Conservation (phyloP, 768 basidiomycete genomes). For the Leccinum olivaceopallidum region DNA sequence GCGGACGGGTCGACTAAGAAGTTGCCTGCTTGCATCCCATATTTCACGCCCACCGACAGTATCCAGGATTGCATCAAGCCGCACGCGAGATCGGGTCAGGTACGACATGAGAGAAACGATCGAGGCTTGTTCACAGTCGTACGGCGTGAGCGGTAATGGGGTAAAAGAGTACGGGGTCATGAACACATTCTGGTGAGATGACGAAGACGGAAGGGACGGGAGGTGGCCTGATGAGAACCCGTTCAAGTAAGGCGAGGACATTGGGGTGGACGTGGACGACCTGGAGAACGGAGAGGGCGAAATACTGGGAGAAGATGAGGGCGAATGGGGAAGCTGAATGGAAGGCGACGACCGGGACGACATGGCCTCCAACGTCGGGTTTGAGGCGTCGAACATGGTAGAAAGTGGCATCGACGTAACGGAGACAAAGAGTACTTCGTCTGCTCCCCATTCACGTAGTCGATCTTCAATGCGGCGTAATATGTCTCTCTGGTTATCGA, state of each 20-base stretch:
- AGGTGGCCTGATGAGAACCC: conserved; percentile 25
- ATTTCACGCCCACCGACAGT: conserved; percentile 78
- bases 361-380: conserved; percentile 17
- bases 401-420: conserved; percentile 23
- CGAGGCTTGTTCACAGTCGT: conserved; percentile 29
- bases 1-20: conserved; percentile 45
- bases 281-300: conserved; percentile 36
- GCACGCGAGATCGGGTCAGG: conserved; percentile 29
- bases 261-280: conserved; percentile 32
- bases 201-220: conserved; percentile 28
- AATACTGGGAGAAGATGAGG: conserved; percentile 33
- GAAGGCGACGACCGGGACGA: conserved; percentile 29
- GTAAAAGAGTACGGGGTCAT: conserved; percentile 32
- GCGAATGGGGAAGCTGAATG: conserved; percentile 24
- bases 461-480: conserved; percentile 51
- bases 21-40: conserved; percentile 69
- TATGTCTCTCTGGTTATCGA: conserved; percentile 41
- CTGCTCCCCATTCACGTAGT: conserved; percentile 68
- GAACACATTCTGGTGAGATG: conserved; percentile 27
- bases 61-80: conserved; percentile 82
- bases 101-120: conserved; percentile 28
- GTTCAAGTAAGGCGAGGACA: conserved; percentile 32
- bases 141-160: conserved; percentile 30
- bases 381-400: conserved; percentile 25
- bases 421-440: conserved; percentile 69